phyloP scores from a whole-genome alignment of 495 filamentous ascomycete genomes.

The Pyronema omphalodes region DNA sequence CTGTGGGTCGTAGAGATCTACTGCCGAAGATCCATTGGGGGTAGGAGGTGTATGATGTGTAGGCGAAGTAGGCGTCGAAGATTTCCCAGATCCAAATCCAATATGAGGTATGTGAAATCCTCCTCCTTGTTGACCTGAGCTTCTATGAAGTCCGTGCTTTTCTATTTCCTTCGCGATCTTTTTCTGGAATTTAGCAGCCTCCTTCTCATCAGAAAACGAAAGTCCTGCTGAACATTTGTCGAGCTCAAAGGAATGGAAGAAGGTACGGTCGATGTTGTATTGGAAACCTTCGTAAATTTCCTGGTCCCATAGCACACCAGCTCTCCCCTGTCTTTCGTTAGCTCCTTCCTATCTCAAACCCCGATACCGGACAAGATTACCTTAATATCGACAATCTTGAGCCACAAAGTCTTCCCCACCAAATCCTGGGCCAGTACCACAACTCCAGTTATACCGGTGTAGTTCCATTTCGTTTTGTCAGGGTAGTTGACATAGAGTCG shows the following conservation, averaged over 20 bases:
- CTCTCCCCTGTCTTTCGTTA: slow-evolving; percentile 31
- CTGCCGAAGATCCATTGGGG: slow-evolving; percentile 28
- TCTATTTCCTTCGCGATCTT: slow-evolving; percentile 56
- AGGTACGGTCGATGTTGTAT: slow-evolving; percentile 90
- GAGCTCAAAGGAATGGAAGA: slow-evolving; percentile 93
- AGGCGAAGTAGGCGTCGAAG: slow-evolving; percentile 17
- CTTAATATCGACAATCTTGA: slow-evolving; percentile 92
- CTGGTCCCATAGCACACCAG: slow-evolving; percentile 95
- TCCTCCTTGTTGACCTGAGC: background rate
- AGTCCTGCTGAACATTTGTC: slow-evolving; percentile 77
- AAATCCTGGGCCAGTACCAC: slow-evolving; percentile 85
- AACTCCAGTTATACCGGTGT: slow-evolving; percentile 84
- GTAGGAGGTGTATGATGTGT: slow-evolving; percentile 12
- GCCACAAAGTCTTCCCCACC: slow-evolving; percentile 87
- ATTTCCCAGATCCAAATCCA: slow-evolving; percentile 10
- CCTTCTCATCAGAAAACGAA: slow-evolving; percentile 89
- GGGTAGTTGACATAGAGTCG: slow-evolving; percentile 89
- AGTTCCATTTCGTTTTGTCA: slow-evolving; percentile 70
- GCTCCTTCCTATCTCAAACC: background rate
- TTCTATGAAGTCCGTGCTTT: slow-evolving; percentile 41
- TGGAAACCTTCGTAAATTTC: slow-evolving; percentile 87
- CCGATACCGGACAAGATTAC: slow-evolving; percentile 28
- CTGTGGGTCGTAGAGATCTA: slow-evolving; percentile 67
- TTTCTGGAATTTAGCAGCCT: slow-evolving; percentile 83
- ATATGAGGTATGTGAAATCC: slow-evolving; percentile 13